A percentile compares a stretch with the other conserved stretches of the same genome.
Evolutionary conservation across 768 basidiomycete genomes (phyloP).

Genomic region (Pisolithus marmoratus): DNA sequence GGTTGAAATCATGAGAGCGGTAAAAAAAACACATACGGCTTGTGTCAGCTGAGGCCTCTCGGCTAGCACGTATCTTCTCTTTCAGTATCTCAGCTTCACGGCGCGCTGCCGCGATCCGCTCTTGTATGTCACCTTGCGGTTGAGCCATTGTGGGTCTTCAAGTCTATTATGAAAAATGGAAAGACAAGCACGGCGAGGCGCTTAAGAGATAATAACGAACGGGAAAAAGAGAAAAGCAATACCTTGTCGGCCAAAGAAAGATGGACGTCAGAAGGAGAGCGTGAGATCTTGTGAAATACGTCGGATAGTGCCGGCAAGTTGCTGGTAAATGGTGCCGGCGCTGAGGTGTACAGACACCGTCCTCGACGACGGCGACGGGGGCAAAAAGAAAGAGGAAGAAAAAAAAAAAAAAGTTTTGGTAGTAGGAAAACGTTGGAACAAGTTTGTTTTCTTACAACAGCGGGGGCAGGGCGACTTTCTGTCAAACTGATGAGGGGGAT

Average conservation of each 20-base stretch:
- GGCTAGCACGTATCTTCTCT: conserved; percentile 96
- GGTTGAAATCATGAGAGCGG: conserved; percentile 2
- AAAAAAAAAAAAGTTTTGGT: conserved; percentile 6
- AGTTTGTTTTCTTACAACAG: too few relatives aligned
- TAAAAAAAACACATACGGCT: conserved; percentile 61
- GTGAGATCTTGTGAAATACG: conserved; percentile 20
- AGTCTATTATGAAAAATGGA: conserved; percentile 1
- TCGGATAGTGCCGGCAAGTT: conserved; percentile 6
- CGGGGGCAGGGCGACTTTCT: too few relatives aligned
- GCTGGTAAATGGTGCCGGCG: conserved; percentile 5
- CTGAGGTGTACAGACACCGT: conserved; percentile 7
- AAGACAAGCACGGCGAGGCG: not conserved
- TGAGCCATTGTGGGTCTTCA: conserved; percentile 55
- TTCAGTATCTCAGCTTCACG: conserved; percentile 96
- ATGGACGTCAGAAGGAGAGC: conserved; percentile 17
- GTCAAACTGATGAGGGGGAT: conserved; percentile 3
- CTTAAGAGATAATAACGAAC: too few relatives aligned
- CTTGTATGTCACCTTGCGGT: conserved; percentile 79
- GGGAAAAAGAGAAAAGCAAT: conserved; percentile 17
- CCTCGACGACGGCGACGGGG: conserved; percentile 6
- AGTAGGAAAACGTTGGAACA: conserved; percentile 12
- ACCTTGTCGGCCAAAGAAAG: conserved; percentile 23
- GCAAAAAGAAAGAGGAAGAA: not conserved
- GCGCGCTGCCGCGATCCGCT: conserved; percentile 92
- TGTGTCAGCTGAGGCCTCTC: conserved; percentile 96